Evolutionary conservation across 2,329 filamentous ascomycete species (phyloP).

Genomic region (Penicillium sp.): DNA sequence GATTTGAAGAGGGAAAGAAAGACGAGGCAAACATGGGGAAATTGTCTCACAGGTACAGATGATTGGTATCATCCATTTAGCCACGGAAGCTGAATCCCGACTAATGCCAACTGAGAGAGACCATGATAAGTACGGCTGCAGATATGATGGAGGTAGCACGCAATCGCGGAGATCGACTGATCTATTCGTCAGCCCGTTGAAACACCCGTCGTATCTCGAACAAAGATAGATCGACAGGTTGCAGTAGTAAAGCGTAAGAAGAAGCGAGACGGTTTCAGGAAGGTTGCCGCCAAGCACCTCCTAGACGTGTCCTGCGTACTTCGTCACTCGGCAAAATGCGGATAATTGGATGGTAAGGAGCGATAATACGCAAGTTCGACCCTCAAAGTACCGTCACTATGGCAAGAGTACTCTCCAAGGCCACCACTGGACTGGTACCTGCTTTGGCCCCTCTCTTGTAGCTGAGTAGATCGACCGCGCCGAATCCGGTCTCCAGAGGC

Average conservation of each 20-base stretch:
- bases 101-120: background rate
- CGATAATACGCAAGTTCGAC: background rate
- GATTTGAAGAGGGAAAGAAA: constrained; percentile 13
- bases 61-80: background rate
- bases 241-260: constrained; percentile 1
- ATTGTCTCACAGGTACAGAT: background rate
- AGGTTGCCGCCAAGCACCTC: background rate
- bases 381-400: background rate
- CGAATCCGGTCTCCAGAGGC: constrained; percentile 26
- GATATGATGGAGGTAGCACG: background rate
- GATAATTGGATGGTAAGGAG: constrained; percentile 1
- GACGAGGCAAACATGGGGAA: constrained; percentile 10
- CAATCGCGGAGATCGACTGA: background rate
- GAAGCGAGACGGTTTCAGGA: background rate
- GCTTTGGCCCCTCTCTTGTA: constrained; percentile 11
- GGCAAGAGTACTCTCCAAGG: too few species aligned
- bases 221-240: background rate
- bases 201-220: background rate
- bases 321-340: background rate
- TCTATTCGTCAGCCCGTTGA: background rate
- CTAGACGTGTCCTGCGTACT: background rate
- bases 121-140: background rate
- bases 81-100: constrained; percentile 1
- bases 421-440: constrained; percentile 4
- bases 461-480: constrained; percentile 15